These are phyloP conservation scores for Aspergillus japonicus DNA, from an alignment of 2,329 filamentous ascomycete genomes.

Conservation along the genomic window DNA sequence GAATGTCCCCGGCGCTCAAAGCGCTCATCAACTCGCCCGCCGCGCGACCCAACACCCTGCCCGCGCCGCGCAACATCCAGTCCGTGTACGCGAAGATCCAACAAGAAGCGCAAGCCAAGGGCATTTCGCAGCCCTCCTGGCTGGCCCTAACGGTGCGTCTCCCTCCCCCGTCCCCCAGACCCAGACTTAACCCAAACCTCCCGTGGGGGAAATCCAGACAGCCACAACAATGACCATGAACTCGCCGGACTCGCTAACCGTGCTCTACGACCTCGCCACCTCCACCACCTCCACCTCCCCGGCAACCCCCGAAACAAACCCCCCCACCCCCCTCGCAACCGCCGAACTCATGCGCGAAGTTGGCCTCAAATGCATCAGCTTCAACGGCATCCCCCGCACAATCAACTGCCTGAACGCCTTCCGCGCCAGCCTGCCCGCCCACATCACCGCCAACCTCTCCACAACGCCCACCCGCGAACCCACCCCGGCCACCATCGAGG, in stretches of 20 bases:
- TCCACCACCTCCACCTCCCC: not conserved
- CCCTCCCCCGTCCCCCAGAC: not conserved
- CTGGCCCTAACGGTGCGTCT: conserved; percentile 60
- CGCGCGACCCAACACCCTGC: conserved; percentile 63
- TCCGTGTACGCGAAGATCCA: conserved; percentile 66
- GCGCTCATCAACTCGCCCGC: conserved; percentile 69
- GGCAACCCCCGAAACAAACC: conserved; percentile 10
- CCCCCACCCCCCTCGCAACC: conserved; percentile 28
- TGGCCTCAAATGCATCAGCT: conserved; percentile 48
- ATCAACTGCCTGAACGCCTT: conserved; percentile 81
- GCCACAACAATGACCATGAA: conserved; percentile 85
- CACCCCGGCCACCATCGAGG: conserved; percentile 54
- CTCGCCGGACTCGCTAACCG: conserved; percentile 70
- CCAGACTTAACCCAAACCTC: no score
- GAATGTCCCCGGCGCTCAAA: conserved; percentile 69
- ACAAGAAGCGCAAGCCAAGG: conserved; percentile 59
- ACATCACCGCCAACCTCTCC: conserved; percentile 55
- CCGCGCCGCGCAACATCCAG: conserved; percentile 62
- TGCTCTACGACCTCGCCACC: conserved; percentile 55
- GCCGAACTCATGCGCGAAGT: conserved; percentile 48
- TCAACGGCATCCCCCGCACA: conserved; percentile 67
- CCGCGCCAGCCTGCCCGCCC: conserved; percentile 58
- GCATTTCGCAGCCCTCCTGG: conserved; percentile 65
- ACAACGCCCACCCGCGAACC: conserved; percentile 57
- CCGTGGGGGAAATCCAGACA: conserved; percentile 52